A percentile compares a stretch with the other conserved stretches of the same genome.
Conservation (phyloP, 2,329 filamentous ascomycete genomes). For the Verticillium klebahnii region DNA sequence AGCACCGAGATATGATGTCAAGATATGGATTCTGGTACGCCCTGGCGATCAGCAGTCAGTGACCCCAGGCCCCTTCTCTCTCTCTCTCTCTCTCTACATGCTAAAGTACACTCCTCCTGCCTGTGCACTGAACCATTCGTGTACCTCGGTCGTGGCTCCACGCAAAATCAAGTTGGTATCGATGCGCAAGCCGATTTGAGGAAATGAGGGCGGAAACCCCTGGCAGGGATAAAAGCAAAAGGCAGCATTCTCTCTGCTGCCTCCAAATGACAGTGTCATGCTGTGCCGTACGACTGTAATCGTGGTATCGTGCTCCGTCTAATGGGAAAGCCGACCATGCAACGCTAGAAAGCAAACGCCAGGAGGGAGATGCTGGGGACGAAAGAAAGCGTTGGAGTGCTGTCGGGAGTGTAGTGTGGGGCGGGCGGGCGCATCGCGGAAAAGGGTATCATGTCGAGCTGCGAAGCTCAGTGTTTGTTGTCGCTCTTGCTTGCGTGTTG, state of each 20-base stretch:
- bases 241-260: neutral
- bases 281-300: neutral
- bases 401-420: neutral
- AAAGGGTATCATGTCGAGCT: neutral
- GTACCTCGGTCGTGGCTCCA: neutral
- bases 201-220: neutral
- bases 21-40: too few relatives aligned
- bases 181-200: neutral
- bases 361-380: neutral
- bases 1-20: too few relatives aligned
- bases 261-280: neutral
- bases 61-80: too few relatives aligned
- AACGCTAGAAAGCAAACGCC: neutral
- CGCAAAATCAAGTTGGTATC: neutral
- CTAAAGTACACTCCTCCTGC: neutral
- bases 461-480: slow-evolving; percentile 10
- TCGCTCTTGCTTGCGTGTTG: slow-evolving; percentile 9
- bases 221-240: neutral
- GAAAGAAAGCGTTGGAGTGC: neutral
- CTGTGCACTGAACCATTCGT: neutral
- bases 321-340: neutral
- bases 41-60: too few relatives aligned
- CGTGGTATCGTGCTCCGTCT: neutral
- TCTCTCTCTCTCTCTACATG: neutral
- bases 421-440: neutral